Percentiles rank a stretch among this genome's conserved stretches.
Evolutionary conservation across 1,139 yeast species (phyloP).

Genomic region (Hyphopichia khmerensis): DNA sequence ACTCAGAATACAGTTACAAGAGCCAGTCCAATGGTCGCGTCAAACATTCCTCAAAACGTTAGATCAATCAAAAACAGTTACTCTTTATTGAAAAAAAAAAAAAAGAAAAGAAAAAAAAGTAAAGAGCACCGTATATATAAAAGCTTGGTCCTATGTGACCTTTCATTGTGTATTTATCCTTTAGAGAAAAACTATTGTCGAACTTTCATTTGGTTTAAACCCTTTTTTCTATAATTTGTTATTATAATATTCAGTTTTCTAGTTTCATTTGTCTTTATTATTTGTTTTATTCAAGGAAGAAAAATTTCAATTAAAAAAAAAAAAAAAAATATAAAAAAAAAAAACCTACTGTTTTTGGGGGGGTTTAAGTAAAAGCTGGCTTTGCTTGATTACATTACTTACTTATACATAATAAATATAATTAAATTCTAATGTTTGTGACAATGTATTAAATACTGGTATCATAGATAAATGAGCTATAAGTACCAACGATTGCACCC

Average conservation of each 20-base stretch:
- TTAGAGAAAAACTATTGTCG: too few species aligned
- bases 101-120: too few species aligned
- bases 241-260: neutral
- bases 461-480: constrained; percentile 25
- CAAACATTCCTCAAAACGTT: neutral
- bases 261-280: neutral
- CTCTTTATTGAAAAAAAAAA: too few species aligned
- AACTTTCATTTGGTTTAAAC: too few species aligned
- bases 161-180: too few species aligned
- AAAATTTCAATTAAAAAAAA: neutral
- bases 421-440: neutral
- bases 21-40: neutral
- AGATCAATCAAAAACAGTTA: too few species aligned
- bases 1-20: constrained; percentile 4
- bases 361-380: constrained; percentile 1
- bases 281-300: neutral
- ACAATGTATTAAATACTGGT: neutral
- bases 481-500: constrained; percentile 53
- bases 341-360: too few species aligned
- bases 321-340: too few species aligned
- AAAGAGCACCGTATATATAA: too few species aligned
- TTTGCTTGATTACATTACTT: neutral
- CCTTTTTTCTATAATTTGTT: neutral
- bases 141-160: too few species aligned
- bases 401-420: constrained; percentile 1